These are phyloP conservation scores for Kuraishia ogatae DNA, from an alignment of 805 yeast genomes.

Conservation along the genomic window DNA sequence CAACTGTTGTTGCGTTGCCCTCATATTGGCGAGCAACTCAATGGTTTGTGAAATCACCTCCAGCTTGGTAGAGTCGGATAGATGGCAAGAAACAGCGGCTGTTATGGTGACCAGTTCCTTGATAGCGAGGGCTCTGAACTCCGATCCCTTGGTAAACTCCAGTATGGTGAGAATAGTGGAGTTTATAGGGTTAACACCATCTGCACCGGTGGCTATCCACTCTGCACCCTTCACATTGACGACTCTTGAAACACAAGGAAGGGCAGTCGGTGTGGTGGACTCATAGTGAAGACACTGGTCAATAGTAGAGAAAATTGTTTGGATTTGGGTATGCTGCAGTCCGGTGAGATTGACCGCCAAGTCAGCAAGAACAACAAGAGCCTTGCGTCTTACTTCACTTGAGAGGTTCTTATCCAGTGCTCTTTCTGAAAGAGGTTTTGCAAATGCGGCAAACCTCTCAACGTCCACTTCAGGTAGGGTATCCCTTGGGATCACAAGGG, in stretches of 20 bases:
- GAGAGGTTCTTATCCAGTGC: conserved; percentile 21
- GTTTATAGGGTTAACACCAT: not conserved
- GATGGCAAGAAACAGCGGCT: not conserved
- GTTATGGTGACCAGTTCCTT: not conserved
- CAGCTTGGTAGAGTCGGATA: not conserved
- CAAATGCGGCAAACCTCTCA: not conserved
- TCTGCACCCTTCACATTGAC: not conserved
- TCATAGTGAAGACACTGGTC: not conserved
- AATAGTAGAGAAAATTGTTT: not conserved
- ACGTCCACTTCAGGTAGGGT: not conserved
- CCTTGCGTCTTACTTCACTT: conserved; percentile 20
- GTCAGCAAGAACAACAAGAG: not conserved
- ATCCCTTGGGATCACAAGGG: conserved; percentile 2
- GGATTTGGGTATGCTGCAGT: not conserved
- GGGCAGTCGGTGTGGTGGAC: not conserved
- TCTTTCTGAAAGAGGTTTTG: conserved; percentile 12
- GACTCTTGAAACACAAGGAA: not conserved
- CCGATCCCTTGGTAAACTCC: not conserved
- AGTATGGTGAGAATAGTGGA: not conserved
- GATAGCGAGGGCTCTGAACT: not conserved
- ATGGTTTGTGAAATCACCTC: not conserved
- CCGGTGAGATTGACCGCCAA: not conserved
- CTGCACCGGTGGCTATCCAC: not conserved
- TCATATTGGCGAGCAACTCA: not conserved
- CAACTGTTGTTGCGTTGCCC: not conserved